Evolutionary conservation across 208 protist genomes (phyloP), one percentile per base, ranked within the genome.

Genomic region (Leishmania gerbilli): DNA sequence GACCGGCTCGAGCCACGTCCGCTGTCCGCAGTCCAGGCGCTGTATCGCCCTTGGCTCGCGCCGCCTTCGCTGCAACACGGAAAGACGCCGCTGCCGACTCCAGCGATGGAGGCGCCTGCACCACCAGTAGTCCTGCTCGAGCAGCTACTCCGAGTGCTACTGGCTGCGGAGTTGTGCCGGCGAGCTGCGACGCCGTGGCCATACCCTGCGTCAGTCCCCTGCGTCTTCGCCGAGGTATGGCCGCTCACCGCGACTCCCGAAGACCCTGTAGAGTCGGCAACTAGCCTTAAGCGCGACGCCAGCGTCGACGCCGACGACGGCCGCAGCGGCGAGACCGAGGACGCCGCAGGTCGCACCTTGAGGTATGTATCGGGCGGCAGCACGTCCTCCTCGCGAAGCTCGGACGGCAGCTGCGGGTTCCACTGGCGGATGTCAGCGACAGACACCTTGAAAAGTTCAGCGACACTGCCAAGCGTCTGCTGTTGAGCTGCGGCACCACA

Each of bases 361-460:
- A 94, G 79, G 64, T 82, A 94, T 27, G 91, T 94, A 77, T 94
- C 88, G 34, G 78, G 69, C 19, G 89, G 87, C 49, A 94, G 74
- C 47, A 77, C 53, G 71, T 79, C 69, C 81, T 84, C 37, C 56
- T 74, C 71, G 69, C 80, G 45, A 15, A 79, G 71, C 76, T 85
- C 56, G 11, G 49, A 27, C 1, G 87, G 77, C 45, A 95, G 68
- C 42, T 95, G 89, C 53, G 91, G 89, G 77, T 95, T 95, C 71
- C 87, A 82, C 19, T 31, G 62, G 37, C 89, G 91, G 64, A 93
- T 71, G 13, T 89, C 87, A 1, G 77, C 79, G 1, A 90, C 60
- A 13, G 87, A 67, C 1, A 90, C 77, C 8, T 65, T 68, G 13
- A 84, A 53, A 34, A 68, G 34, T 9, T 45, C 79, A n/a, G 90